phyloP scores from a whole-genome alignment of 176 grass and related monocot species.

The Tuctoria greenei region DNA sequence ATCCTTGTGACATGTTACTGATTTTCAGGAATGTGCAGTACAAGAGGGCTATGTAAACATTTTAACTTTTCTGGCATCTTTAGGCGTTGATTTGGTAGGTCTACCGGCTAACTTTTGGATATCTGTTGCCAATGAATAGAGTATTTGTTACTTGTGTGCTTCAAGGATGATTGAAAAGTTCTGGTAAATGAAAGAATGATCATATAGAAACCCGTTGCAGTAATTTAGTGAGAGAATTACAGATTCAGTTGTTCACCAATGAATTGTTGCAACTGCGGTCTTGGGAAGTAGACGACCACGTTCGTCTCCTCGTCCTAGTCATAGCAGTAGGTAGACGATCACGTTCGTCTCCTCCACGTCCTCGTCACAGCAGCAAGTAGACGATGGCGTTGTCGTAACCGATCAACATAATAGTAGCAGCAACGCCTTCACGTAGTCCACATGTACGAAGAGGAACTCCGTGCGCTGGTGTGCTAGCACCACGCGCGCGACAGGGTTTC shows the following conservation, averaged over 20 bases:
- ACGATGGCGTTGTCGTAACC: no score
- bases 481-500: no score
- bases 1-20: not conserved
- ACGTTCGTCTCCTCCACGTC: no score
- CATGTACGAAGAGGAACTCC: no score
- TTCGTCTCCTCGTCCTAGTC: no score
- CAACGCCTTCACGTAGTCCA: no score
- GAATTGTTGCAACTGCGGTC: not conserved
- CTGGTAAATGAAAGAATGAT: no score
- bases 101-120: not conserved
- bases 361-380: no score
- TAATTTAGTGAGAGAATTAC: not conserved
- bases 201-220: not conserved
- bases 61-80: not conserved
- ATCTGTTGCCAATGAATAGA: not conserved
- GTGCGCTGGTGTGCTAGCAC: no score
- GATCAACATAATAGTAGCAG: no score
- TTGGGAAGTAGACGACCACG: no score
- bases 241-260: not conserved
- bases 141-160: not conserved
- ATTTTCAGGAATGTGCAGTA: not conserved
- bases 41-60: not conserved
- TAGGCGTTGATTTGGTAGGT: not conserved
- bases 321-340: no score
- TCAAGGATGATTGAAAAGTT: not conserved